phyloP scores from a whole-genome alignment of 129 eudicot genomes.

The Logfia minima region DNA sequence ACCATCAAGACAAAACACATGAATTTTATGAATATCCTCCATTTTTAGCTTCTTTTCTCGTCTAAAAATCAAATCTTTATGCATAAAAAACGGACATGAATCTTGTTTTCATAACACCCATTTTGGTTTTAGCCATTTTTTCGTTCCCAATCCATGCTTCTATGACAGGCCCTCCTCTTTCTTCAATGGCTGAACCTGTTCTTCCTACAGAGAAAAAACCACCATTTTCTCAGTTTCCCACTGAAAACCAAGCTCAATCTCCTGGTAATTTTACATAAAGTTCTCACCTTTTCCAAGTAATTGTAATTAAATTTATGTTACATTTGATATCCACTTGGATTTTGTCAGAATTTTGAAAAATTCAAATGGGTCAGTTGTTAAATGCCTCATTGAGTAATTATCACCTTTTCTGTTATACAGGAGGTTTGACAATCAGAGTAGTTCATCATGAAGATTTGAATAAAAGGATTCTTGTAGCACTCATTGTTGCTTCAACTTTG shows the following conservation, averaged over 20 bases:
- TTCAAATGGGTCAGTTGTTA: constrained; percentile 16
- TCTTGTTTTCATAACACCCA: constrained; percentile 48
- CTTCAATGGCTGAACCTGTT: constrained; percentile 62
- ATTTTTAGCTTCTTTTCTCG: constrained; percentile 2
- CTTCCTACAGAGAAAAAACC: constrained; percentile 72
- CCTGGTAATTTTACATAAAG: constrained; percentile 47
- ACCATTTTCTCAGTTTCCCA: constrained; percentile 57
- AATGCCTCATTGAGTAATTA: background rate
- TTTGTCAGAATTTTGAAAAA: background rate
- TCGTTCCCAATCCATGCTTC: constrained; percentile 40
- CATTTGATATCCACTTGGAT: constrained; percentile 2
- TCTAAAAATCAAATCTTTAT: constrained; percentile 16
- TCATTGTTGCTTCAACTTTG: constrained; percentile 66
- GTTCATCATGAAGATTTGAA: constrained; percentile 68
- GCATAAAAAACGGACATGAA: constrained; percentile 35
- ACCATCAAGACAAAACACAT: constrained; percentile 31
- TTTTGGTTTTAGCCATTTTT: constrained; percentile 40
- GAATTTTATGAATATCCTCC: constrained; percentile 21
- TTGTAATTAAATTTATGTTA: background rate
- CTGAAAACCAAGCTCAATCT: constrained; percentile 50
- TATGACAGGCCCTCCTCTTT: constrained; percentile 48
- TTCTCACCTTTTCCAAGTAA: background rate
- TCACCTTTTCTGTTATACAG: constrained; percentile 26
- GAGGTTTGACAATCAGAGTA: constrained; percentile 45
- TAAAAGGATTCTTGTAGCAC: constrained; percentile 72